These are phyloP conservation scores for Lanmaoa rubissima DNA, from an alignment of 768 basidiomycete species.

Conservation along the genomic window DNA sequence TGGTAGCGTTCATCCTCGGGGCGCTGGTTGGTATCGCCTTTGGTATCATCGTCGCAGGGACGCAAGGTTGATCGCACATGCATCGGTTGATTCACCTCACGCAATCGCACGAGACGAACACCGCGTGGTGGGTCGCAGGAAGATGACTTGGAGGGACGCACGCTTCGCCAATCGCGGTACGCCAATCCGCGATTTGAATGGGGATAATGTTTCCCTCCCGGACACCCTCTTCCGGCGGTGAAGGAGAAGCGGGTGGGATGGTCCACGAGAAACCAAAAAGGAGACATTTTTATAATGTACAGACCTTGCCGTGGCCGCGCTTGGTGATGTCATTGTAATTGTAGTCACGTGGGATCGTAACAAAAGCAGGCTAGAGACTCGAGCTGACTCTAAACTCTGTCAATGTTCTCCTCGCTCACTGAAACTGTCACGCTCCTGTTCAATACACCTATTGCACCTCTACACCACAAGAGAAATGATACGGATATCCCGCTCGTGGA, in stretches of 20 bases:
- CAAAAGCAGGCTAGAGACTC: neutral
- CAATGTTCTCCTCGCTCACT: slow-evolving; percentile 15
- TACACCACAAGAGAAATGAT: neutral
- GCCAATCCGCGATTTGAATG: neutral
- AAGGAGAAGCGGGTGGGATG: neutral
- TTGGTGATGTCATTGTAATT: slow-evolving; percentile 8
- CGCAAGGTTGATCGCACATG: neutral
- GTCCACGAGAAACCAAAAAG: too few species aligned
- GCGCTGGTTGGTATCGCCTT: slow-evolving; percentile 44
- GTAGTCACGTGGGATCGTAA: slow-evolving; percentile 13
- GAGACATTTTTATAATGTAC: too few species aligned
- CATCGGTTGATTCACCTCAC: neutral
- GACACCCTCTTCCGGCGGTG: neutral
- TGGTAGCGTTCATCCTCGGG: slow-evolving; percentile 41
- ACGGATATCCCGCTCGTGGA: slow-evolving; percentile 21
- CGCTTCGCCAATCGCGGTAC: neutral
- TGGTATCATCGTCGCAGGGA: slow-evolving; percentile 39
- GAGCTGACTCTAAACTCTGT: neutral
- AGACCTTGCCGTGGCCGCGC: too few species aligned
- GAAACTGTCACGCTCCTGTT: slow-evolving; percentile 18
- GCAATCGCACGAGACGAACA: neutral
- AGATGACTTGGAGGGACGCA: neutral
- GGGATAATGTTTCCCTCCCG: neutral
- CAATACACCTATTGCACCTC: slow-evolving; percentile 24
- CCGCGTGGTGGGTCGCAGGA: neutral